Conservation (phyloP, 768 basidiomycete species). For the Suillus ampliporus region DNA sequence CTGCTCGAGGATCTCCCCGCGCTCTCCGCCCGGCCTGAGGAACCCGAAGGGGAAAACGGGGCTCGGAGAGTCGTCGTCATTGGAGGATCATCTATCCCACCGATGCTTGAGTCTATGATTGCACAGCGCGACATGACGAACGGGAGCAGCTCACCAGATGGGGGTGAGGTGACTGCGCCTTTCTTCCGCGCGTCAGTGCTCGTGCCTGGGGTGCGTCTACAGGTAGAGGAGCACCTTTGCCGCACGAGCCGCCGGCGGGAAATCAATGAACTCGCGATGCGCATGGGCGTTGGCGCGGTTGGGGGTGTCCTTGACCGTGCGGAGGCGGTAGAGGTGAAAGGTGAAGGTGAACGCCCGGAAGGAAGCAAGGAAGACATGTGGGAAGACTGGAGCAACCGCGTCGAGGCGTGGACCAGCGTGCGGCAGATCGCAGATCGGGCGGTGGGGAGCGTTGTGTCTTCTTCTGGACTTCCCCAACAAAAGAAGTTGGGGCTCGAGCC, state of each 20-base stretch:
- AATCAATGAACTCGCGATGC: conserved; percentile 81
- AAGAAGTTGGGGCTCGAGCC: conserved; percentile 41
- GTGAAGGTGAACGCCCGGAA: conserved; percentile 9
- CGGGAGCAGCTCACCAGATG: conserved; percentile 22
- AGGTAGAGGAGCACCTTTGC: conserved; percentile 55
- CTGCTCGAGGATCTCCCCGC: conserved; percentile 70
- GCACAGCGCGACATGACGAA: conserved; percentile 26
- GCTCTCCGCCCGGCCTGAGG: conserved; percentile 48
- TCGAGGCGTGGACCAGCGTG: conserved; percentile 75
- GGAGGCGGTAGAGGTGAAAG: conserved; percentile 11
- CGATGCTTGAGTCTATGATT: conserved; percentile 28
- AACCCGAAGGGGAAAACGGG: conserved; percentile 38
- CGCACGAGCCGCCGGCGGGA: conserved; percentile 70
- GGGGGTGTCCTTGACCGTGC: conserved; percentile 64
- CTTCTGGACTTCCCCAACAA: conserved; percentile 21
- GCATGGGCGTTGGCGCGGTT: conserved; percentile 80
- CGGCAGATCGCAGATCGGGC: conserved; percentile 78
- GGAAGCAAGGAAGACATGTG: conserved; percentile 42
- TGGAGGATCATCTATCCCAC: conserved; percentile 46
- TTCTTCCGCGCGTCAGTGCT: conserved; percentile 76
- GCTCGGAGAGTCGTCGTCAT: conserved; percentile 54
- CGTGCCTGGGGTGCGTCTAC: conserved; percentile 66
- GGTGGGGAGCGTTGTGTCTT: conserved; percentile 64
- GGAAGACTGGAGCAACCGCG: conserved; percentile 70
- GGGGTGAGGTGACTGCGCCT: conserved; percentile 34